phyloP scores from a whole-genome alignment of 1,284 basidiomycete species.

The Blastosporella zonata region DNA sequence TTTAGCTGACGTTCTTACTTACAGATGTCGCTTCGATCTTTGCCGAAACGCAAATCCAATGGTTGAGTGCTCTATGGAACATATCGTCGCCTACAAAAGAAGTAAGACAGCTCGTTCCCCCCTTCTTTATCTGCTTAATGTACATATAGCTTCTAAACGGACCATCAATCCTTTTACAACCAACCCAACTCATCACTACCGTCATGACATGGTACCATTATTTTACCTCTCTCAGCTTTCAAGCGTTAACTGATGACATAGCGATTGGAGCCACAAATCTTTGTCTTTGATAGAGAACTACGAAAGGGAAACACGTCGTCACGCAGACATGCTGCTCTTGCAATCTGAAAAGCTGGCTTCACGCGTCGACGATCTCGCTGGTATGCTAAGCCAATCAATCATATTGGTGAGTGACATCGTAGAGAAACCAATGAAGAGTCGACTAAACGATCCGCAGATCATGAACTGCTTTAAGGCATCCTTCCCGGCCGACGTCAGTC shows the following conservation, averaged over 20 bases:
- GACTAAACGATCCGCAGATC: constrained; percentile 28
- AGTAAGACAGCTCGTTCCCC: constrained; percentile 18
- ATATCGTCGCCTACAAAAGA: constrained; percentile 15
- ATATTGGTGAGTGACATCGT: constrained; percentile 32
- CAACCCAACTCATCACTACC: constrained; percentile 29
- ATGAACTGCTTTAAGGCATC: constrained; percentile 38
- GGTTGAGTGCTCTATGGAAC: constrained; percentile 52
- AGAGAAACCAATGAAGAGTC: background rate
- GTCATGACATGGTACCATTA: constrained; percentile 33
- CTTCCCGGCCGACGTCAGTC: constrained; percentile 28
- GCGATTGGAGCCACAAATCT: constrained; percentile 34
- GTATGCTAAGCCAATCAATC: constrained; percentile 38
- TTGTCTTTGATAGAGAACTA: constrained; percentile 32
- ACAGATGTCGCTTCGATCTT: constrained; percentile 33
- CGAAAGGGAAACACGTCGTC: constrained; percentile 32
- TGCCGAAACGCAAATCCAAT: constrained; percentile 37
- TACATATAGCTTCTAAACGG: constrained; percentile 25
- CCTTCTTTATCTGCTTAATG: constrained; percentile 18
- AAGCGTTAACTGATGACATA: constrained; percentile 17
- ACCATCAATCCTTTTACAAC: constrained; percentile 34
- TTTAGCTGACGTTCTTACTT: background rate
- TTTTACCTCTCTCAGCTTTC: background rate
- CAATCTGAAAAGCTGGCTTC: constrained; percentile 32
- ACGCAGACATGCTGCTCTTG: constrained; percentile 33
- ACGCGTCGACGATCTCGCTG: constrained; percentile 39